A percentile compares a stretch with the other conserved stretches of the same genome.
Evolutionary conservation across 164 flowering plant genomes (phyloP).

Genomic region (Paratinospora sagittata): DNA sequence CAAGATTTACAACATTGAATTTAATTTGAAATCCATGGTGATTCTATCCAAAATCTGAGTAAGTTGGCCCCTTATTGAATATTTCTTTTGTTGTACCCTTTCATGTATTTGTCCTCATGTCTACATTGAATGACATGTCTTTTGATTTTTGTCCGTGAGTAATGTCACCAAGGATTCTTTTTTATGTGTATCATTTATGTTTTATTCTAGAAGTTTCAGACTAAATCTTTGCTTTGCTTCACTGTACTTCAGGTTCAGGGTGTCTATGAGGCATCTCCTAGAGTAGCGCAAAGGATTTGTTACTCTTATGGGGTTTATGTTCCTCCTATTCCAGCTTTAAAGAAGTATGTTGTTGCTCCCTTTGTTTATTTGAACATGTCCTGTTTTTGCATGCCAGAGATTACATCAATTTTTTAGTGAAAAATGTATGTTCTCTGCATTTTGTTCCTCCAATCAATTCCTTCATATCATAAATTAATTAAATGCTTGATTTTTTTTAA

Average conservation of each 20-base stretch:
- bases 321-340: slow-evolving; percentile 68
- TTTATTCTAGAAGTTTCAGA: not conserved
- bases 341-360: slow-evolving; percentile 45
- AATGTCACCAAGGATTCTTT: not conserved
- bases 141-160: not conserved
- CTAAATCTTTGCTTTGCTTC: not conserved
- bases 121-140: not conserved
- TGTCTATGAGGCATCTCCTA: slow-evolving; percentile 39
- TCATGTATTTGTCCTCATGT: not conserved
- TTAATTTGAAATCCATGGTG: not conserved
- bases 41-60: not conserved
- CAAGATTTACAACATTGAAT: not conserved
- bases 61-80: not conserved
- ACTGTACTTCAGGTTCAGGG: slow-evolving; percentile 51
- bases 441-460: not conserved
- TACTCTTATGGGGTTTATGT: slow-evolving; percentile 50
- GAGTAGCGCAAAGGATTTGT: slow-evolving; percentile 50
- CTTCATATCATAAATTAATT: too few species aligned
- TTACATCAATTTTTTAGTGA: not conserved
- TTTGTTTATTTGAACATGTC: not conserved
- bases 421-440: not conserved
- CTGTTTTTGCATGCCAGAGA: not conserved
- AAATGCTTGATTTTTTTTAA: not conserved
- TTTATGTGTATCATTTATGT: not conserved
- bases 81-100: not conserved